Evolutionary conservation across 2,329 filamentous ascomycete species (phyloP).

Genomic region (Ophiostoma pallidulum): DNA sequence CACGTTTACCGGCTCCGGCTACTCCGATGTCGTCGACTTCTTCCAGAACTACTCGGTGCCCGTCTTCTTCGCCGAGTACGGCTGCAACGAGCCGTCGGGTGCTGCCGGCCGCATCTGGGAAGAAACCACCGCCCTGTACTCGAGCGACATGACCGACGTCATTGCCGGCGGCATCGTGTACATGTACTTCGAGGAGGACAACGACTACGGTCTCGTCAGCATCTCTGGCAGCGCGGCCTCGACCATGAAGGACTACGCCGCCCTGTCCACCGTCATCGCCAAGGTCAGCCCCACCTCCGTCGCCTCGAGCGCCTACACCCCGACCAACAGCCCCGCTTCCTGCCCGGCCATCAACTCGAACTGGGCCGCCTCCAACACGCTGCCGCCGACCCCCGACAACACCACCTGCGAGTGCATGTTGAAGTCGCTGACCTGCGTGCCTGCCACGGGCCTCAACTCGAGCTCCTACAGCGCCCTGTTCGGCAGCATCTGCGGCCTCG

Average conservation of each 20-base stretch:
- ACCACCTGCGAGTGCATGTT: constrained; percentile 81
- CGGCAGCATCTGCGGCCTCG: constrained; percentile 57
- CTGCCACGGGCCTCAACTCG: constrained; percentile 46
- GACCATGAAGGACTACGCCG: constrained; percentile 65
- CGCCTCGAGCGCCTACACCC: constrained; percentile 57
- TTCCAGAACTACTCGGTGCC: constrained; percentile 86
- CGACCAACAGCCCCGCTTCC: constrained; percentile 58
- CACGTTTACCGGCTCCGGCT: constrained; percentile 66
- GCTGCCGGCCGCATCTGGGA: constrained; percentile 66
- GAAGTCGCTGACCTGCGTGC: constrained; percentile 60
- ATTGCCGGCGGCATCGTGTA: constrained; percentile 97
- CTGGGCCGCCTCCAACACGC: constrained; percentile 62
- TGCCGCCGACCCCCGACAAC: constrained; percentile 75
- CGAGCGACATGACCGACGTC: constrained; percentile 68
- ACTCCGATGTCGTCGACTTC: constrained; percentile 71
- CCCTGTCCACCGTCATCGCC: constrained; percentile 60
- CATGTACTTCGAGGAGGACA: constrained; percentile 91
- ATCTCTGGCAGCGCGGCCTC: constrained; percentile 47
- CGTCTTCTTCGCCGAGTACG: constrained; percentile 97
- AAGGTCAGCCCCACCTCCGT: constrained; percentile 58
- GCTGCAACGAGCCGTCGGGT: constrained; percentile 65
- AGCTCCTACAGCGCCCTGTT: constrained; percentile 62
- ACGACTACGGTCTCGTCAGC: constrained; percentile 75
- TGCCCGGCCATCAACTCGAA: constrained; percentile 58
- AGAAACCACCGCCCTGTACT: constrained; percentile 76